Conservation (phyloP, 305 asterid species). For the Fraxinus xanthoxyloides region DNA sequence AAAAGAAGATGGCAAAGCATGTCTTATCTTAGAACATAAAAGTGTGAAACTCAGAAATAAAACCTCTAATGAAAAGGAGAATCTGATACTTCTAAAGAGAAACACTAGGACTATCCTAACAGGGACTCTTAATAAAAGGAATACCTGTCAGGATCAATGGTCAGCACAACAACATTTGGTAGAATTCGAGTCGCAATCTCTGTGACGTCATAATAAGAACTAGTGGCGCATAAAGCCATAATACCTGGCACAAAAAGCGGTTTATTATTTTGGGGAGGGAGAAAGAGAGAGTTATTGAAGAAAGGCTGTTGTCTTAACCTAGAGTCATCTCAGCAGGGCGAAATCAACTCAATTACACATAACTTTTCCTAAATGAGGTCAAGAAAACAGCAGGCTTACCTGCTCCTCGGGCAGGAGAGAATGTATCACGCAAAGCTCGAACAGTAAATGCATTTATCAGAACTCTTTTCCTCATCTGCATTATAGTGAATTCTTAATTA, state of each 20-base stretch:
- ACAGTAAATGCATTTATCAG: conserved; percentile 93
- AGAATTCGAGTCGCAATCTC: conserved; percentile 95
- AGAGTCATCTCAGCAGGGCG: conserved; percentile 9
- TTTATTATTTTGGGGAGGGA: conserved; percentile 4
- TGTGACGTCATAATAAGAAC: conserved; percentile 81
- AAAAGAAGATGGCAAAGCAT: background rate
- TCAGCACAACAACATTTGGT: conserved; percentile 84
- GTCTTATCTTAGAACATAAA: conserved; percentile 4
- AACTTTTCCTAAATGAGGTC: conserved; percentile 1
- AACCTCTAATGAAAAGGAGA: conserved; percentile 7
- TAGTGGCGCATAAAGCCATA: conserved; percentile 95
- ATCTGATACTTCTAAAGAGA: conserved; percentile 21
- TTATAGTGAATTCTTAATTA: conserved; percentile 24
- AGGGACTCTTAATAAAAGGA: conserved; percentile 8
- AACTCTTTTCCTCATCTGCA: conserved; percentile 94
- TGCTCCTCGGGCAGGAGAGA: conserved; percentile 99
- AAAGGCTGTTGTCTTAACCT: background rate
- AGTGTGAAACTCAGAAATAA: conserved; percentile 12
- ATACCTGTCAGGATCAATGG: conserved; percentile 96
- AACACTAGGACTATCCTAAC: conserved; percentile 15
- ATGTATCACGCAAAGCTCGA: conserved; percentile 97
- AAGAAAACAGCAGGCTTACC: conserved; percentile 42
- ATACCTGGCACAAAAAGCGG: conserved; percentile 56
- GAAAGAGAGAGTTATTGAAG: conserved; percentile 1
- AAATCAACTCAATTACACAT: conserved; percentile 21